Percentiles rank a stretch among this genome's conserved stretches.
These are phyloP conservation scores for Beauveria pseudobassiana DNA, from an alignment of 2,329 filamentous ascomycete genomes.

Conservation along the genomic window DNA sequence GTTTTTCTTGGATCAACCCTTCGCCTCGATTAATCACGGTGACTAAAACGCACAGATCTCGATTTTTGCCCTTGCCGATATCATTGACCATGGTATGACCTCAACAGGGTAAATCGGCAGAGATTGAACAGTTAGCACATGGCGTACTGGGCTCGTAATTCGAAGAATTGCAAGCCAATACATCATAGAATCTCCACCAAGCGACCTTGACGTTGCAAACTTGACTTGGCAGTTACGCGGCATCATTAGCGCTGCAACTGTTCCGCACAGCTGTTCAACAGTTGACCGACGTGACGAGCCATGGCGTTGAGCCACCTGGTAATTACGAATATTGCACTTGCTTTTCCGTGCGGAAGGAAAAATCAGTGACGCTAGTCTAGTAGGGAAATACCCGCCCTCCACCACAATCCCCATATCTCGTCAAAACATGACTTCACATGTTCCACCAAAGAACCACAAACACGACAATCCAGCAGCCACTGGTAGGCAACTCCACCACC, in stretches of 20 bases:
- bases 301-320: not conserved
- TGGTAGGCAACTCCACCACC: not conserved
- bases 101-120: no score
- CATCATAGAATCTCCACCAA: slow-evolving; percentile 2
- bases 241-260: not conserved
- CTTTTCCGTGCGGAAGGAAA: not conserved
- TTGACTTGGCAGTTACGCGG: no score
- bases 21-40: not conserved
- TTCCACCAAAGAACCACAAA: not conserved
- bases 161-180: not conserved
- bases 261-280: not conserved
- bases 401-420: not conserved
- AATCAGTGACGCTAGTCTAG: not conserved
- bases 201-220: not conserved
- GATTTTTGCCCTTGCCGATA: not conserved
- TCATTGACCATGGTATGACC: not conserved
- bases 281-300: not conserved
- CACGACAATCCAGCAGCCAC: not conserved
- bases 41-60: not conserved
- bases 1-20: not conserved
- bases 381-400: not conserved
- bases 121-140: no score
- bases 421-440: not conserved
- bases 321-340: no score
- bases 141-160: not conserved